Evolutionary conservation across 1,284 basidiomycete species (phyloP), one percentile per base, ranked within the genome.

Genomic region (Trichosporon asahii): DNA sequence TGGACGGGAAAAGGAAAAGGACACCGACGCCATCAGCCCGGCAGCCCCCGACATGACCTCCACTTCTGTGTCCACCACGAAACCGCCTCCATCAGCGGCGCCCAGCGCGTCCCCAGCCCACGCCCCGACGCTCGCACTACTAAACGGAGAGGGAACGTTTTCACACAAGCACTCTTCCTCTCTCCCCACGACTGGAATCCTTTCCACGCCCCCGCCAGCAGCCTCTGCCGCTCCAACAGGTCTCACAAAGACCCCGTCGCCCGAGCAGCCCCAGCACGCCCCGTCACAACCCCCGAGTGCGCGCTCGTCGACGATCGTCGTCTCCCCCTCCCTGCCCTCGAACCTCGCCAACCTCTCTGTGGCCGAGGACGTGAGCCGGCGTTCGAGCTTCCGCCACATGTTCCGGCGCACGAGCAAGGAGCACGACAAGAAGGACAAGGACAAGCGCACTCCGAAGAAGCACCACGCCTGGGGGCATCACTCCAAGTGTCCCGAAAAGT

Each of bases 321-420:
- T 31, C 49, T 53, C 49, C 18, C 57, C 27, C 29, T n/a, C 57
- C 4, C 27, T 31, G 1, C 57, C 57, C 15, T 31, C 57, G 4
- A 61, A 31, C 27, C 29, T 31, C 35, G 35, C 35, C 35, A 37
- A 61, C 12, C 57, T 6, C 27, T 18, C 15, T 15, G 3, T 31
- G 14, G 27, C 57, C 5, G 57, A 61, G 15, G 57, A 61, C 57
- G 29, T 31, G 12, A 61, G 29, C 7, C 57, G 29, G 2, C 31
- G 29, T 2, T 61, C 57, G 27, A 33, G 29, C 57, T 61, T 61
- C 57, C 57, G 57, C 14, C 57, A 61, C 57, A 61, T 61, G 57
- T 61, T 61, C 29, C 27, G 27, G 12, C 27, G 57, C 7, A 8
- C 27, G 15, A 61, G 57, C 57, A 61, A 33, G 57, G 57, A 61